Percentiles rank a stretch among this genome's conserved stretches.
phyloP scores from a whole-genome alignment of 108 stramenopile species.

The Fistulifera pelliculosa region DNA sequence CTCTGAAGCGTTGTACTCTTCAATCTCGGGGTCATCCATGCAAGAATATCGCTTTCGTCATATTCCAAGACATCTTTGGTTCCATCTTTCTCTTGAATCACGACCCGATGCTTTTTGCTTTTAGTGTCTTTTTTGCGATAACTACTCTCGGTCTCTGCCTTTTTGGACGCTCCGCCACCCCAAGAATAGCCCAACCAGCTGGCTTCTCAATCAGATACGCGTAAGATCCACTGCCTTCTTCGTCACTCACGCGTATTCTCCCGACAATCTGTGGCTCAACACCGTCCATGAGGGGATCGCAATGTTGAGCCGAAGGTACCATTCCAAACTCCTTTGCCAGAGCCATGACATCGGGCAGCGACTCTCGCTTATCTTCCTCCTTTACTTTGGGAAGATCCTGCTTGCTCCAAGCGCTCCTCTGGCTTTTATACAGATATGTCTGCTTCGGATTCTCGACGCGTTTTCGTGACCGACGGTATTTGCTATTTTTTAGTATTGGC shows the following conservation, averaged over 20 bases:
- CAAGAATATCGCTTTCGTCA: conserved; percentile 54
- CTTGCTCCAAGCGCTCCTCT: conserved; percentile 19
- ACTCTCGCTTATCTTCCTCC: conserved; percentile 4
- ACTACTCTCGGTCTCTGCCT: neutral
- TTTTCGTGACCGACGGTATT: conserved; percentile 33
- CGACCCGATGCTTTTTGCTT: conserved; percentile 7
- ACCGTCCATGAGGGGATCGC: conserved; percentile 41
- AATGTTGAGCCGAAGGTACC: conserved; percentile 32
- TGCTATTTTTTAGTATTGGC: conserved; percentile 14
- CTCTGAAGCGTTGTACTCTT: conserved; percentile 4
- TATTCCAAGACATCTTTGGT: conserved; percentile 55
- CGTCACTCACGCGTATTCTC: conserved; percentile 35
- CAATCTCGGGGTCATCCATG: conserved; percentile 49
- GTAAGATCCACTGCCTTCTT: conserved; percentile 24
- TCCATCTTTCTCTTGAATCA: conserved; percentile 44
- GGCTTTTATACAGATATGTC: conserved; percentile 54
- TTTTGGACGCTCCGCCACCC: conserved; percentile 15
- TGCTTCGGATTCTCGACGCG: conserved; percentile 60
- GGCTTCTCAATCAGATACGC: conserved; percentile 79
- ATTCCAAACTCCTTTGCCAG: conserved; percentile 35
- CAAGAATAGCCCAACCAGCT: conserved; percentile 69
- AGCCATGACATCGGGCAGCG: conserved; percentile 6
- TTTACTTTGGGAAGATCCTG: neutral
- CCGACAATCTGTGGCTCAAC: conserved; percentile 40
- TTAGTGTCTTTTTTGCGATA: conserved; percentile 1